Evolutionary conservation across 179 eudicot genomes (phyloP), one percentile per base, ranked within the genome.

Genomic region (Beta lomatogona): DNA sequence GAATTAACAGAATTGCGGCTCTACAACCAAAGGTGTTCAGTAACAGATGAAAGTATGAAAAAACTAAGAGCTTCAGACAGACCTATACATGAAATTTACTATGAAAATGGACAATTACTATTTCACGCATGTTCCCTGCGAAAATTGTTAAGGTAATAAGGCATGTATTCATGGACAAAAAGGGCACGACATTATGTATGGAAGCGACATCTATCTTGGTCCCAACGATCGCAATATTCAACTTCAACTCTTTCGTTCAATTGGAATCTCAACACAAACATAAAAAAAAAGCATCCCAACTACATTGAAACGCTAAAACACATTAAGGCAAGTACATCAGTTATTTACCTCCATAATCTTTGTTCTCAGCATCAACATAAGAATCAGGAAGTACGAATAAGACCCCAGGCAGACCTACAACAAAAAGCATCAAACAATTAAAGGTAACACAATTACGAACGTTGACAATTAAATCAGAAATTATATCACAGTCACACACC

Each of bases 351-450:
- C 99, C 98, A 82, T 96, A 96, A 77, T 96, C 98, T 89, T 96
- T 92, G 87, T 94, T 82, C 84, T 94, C 99, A 41, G 96, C 88
- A 83, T 96, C 99, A 58, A 94, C 99, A 87, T 96, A 96, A 28
- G 98, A 96, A 89, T 96, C 99, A 10, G 99, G 99, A 44, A 96
- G 97, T 69, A 94, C 98, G 79, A 96, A 96, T 14, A 96, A 83
- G 73, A 96, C 99, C 77, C 98, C 99, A 74, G 98, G 98, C 72
- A 92, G 79, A 79, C 94, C 98, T 96, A 86, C 72, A 81, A 9
- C 36, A 82, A 28, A 85, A 71, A 44, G 25, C 41, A 28, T 28
- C 21, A 58, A 31, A 48, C 48, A 6, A 71, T 75, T 11, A 55
- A 8, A 11, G 66, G 59, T 53, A n/a, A 70, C 73, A 64, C 67